Conservation (phyloP, 495 filamentous ascomycete genomes). For the Daldinia childiae region DNA sequence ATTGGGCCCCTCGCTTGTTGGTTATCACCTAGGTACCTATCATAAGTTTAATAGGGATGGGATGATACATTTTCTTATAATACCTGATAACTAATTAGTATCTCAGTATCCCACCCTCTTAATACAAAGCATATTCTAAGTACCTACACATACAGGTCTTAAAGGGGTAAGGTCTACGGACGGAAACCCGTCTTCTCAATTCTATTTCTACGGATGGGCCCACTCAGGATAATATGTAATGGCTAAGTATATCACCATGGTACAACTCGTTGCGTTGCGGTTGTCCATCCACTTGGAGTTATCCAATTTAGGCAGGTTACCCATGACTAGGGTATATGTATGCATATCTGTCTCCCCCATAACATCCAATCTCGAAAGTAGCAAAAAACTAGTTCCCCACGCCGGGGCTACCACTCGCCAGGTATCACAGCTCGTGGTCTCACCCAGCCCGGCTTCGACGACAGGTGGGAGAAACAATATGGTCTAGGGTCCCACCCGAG, state of each 20-base stretch:
- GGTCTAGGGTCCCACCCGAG: background rate
- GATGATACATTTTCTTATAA: constrained; percentile 1
- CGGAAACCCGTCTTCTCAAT: background rate
- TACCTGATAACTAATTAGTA: background rate
- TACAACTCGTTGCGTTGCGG: constrained; percentile 16
- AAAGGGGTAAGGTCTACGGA: background rate
- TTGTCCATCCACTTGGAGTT: constrained; percentile 27
- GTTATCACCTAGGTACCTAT: background rate
- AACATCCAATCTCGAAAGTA: constrained; percentile 19
- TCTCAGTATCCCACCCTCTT: background rate
- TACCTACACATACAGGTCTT: background rate
- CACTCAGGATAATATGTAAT: constrained; percentile 23
- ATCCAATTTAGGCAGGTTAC: constrained; percentile 42
- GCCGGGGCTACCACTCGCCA: constrained; percentile 4
- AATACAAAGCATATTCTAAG: background rate
- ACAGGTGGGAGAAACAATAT: constrained; percentile 1
- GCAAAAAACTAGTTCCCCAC: constrained; percentile 14
- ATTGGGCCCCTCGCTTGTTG: constrained; percentile 14
- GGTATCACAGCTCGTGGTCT: constrained; percentile 11
- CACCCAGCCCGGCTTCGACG: constrained; percentile 8
- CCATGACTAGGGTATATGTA: constrained; percentile 28
- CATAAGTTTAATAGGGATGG: background rate
- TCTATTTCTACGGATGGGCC: constrained; percentile 3
- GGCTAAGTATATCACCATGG: constrained; percentile 22
- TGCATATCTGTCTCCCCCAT: background rate